Evolutionary conservation across 768 basidiomycete genomes (phyloP).

Genomic region (Grammothele lineata): DNA sequence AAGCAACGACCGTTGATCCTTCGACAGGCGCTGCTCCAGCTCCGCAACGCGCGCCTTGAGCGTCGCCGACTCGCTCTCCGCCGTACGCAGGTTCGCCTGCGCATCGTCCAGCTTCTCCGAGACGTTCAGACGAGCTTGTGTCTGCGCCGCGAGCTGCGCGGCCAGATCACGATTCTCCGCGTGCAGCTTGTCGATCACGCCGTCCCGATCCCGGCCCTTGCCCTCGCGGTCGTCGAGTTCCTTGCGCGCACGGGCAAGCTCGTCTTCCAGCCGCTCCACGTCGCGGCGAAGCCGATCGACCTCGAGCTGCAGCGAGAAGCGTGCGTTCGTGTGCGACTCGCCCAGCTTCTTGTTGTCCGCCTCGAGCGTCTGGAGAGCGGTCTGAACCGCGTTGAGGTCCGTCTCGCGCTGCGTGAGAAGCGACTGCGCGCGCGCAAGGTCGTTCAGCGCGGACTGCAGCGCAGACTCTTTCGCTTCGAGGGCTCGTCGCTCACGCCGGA

Average conservation of each 20-base stretch:
- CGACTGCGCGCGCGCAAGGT: constrained; percentile 57
- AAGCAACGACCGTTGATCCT: constrained; percentile 74
- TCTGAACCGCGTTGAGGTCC: constrained; percentile 72
- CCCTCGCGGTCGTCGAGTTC: constrained; percentile 68
- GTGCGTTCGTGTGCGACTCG: constrained; percentile 77
- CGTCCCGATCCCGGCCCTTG: constrained; percentile 64
- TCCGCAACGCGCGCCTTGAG: constrained; percentile 64
- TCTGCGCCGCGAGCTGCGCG: constrained; percentile 75
- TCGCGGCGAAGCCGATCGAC: constrained; percentile 84
- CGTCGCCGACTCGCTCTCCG: constrained; percentile 62
- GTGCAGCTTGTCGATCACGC: constrained; percentile 69
- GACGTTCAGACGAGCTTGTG: constrained; percentile 80
- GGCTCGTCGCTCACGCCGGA: constrained; percentile 56
- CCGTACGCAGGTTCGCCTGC: constrained; percentile 54
- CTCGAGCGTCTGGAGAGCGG: constrained; percentile 66
- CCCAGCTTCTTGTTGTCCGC: constrained; percentile 75
- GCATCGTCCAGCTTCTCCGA: constrained; percentile 84
- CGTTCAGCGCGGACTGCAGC: constrained; percentile 56
- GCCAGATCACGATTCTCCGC: constrained; percentile 79
- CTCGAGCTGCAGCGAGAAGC: constrained; percentile 87
- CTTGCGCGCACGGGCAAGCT: constrained; percentile 63
- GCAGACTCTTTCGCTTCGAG: constrained; percentile 70
- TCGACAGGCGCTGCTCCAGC: constrained; percentile 74
- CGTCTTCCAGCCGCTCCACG: constrained; percentile 73
- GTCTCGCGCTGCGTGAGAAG: constrained; percentile 67